phyloP scores from a whole-genome alignment of 108 stramenopile genomes.

The Nannochloropsis gaditana region DNA sequence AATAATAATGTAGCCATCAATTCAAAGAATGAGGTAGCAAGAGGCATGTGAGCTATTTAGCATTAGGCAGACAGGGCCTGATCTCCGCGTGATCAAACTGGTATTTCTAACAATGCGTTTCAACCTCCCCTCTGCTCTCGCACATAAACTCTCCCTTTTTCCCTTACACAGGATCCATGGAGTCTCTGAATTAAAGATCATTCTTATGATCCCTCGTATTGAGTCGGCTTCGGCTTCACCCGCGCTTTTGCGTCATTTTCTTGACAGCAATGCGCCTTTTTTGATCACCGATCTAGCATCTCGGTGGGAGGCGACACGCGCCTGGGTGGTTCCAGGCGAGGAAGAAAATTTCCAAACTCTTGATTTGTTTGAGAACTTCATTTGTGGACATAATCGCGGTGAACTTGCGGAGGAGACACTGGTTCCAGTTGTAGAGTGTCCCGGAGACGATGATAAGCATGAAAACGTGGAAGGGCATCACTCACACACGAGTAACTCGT shows the following conservation, averaged over 20 bases:
- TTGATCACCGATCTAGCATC: not conserved
- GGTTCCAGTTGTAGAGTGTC: slow-evolving; percentile 10
- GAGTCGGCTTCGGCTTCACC: not conserved
- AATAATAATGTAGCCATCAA: too few species aligned
- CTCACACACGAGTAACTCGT: not conserved
- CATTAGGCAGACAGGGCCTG: too few species aligned
- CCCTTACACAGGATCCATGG: too few species aligned
- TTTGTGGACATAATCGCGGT: not conserved
- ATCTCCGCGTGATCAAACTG: too few species aligned
- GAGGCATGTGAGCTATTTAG: too few species aligned
- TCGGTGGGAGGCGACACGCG: not conserved
- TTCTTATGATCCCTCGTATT: not conserved
- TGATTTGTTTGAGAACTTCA: not conserved
- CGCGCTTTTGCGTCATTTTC: not conserved
- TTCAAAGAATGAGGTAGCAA: too few species aligned
- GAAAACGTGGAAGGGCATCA: not conserved
- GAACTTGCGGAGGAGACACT: not conserved
- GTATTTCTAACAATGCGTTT: too few species aligned
- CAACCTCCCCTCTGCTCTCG: too few species aligned
- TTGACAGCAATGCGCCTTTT: not conserved
- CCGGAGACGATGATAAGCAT: not conserved
- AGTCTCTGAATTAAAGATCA: too few species aligned
- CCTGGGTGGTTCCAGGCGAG: not conserved
- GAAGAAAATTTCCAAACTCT: not conserved
- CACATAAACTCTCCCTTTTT: too few species aligned